Evolutionary conservation across 768 basidiomycete species (phyloP), one percentile per base, ranked within the genome.

Genomic region (Leccinellum rugosiceps): DNA sequence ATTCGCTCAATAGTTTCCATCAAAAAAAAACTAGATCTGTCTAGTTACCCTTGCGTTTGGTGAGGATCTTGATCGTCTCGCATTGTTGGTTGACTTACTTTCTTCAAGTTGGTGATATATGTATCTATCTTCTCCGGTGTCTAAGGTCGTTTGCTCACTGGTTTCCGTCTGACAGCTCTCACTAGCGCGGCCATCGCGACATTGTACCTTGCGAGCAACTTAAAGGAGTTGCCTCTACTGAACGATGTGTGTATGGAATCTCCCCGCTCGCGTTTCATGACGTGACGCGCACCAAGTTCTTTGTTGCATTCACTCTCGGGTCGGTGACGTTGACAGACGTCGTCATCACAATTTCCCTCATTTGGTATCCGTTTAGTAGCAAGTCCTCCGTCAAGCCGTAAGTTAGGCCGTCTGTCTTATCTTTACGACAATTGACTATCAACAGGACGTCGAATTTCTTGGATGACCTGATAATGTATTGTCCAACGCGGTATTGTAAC

Each of bases 291-390:
- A n/a, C 19, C 31, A 64, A 63, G 17, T 45, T 17, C 47, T 57
- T 43, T 14, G 1, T 65, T 6, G 54, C 49, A 7, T 28, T 64
- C 1, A 45, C 63, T 7, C 58, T 64, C 14, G 58, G 63, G 19
- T 25, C 57, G 43, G 56, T 60, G 11, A 64, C 63, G 10, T 38
- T 64, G 48, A 61, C 62, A 38, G 63, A 64, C 45, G 19, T 57
- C 6, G 3, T 58, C 49, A 64, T 64, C 52, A 61, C 63, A 13
- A 25, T 58, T 9, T 58, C 48, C n/a, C 63, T 64, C 13, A 28
- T 57, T 8, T 11, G 55, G 28, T 60, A 55, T n/a, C 55, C 60
- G 30, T 41, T n/a, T 21, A 46, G 23, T 15, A 28, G 47, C 34
- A 64, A 55, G 45, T 50, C 50, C 4, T 26, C 31, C 3, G n/a